Percentiles rank a stretch among this genome's conserved stretches.
Conservation (phyloP, 2,329 filamentous ascomycete genomes). For the Emergomyces pasteurianus region DNA sequence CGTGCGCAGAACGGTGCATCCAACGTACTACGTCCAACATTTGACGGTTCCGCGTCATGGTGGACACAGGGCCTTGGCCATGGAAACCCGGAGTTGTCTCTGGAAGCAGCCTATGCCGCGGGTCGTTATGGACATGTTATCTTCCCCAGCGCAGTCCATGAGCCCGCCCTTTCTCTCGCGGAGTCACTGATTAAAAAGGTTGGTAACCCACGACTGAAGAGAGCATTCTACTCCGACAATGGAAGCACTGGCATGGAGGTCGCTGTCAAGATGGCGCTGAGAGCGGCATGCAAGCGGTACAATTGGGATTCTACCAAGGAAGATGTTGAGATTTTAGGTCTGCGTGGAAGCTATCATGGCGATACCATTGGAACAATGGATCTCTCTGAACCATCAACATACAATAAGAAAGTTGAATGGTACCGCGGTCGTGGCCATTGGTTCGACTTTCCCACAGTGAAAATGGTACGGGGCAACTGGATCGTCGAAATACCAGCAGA, state of each 20-base stretch:
- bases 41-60: conserved; percentile 80
- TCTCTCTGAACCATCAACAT: conserved; percentile 62
- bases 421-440: conserved; percentile 67
- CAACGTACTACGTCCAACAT: conserved; percentile 49
- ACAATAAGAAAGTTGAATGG: conserved; percentile 77
- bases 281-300: conserved; percentile 55
- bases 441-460: conserved; percentile 67
- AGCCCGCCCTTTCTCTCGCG: conserved; percentile 60
- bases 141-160: conserved; percentile 70
- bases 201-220: conserved; percentile 51
- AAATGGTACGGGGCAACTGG: conserved; percentile 57
- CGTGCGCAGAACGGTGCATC: conserved; percentile 1
- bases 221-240: conserved; percentile 76
- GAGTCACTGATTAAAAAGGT: conserved; percentile 49
- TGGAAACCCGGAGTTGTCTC: conserved; percentile 56
- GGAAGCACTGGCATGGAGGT: conserved; percentile 76
- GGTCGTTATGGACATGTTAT: conserved; percentile 81
- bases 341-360: conserved; percentile 74
- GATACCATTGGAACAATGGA: conserved; percentile 88
- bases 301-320: conserved; percentile 48
- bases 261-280: conserved; percentile 71
- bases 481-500: conserved; percentile 44
- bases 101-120: conserved; percentile 68
- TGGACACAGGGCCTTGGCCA: conserved; percentile 86
- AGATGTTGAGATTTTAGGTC: conserved; percentile 55